Evolutionary conservation across 176 grass and related monocot genomes (phyloP).

Genomic region (Triticum dicoccoides): DNA sequence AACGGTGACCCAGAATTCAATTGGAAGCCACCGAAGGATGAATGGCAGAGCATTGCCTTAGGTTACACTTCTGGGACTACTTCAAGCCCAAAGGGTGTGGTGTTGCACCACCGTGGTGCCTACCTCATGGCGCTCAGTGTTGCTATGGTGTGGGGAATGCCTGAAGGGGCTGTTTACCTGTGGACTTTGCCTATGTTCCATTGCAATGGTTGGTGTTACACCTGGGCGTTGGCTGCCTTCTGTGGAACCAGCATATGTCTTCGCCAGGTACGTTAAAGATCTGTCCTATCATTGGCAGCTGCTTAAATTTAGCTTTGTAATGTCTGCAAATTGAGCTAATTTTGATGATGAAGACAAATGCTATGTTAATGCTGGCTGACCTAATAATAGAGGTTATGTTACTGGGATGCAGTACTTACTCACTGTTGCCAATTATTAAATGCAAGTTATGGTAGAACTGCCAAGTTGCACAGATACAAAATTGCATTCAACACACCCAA

Average conservation of each 20-base stretch:
- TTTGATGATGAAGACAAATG: not conserved
- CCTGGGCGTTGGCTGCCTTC: constrained; percentile 83
- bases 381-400: not conserved
- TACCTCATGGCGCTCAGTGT: constrained; percentile 86
- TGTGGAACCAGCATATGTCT: constrained; percentile 95
- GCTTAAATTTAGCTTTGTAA: not conserved
- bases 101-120: constrained; percentile 81
- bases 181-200: constrained; percentile 99
- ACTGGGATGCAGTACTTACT: not conserved
- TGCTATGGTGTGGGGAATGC: constrained; percentile 71
- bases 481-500: not conserved
- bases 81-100: constrained; percentile 85
- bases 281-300: not conserved
- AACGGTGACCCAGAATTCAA: constrained; percentile 62
- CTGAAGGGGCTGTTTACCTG: constrained; percentile 68
- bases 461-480: not conserved
- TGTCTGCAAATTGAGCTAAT: not conserved
- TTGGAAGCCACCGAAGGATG: constrained; percentile 81
- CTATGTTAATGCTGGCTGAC: not conserved
- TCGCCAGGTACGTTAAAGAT: constrained; percentile 57
- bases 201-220: constrained; percentile 93
- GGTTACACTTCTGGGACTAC: constrained; percentile 94
- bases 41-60: constrained; percentile 91
- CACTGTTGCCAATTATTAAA: not conserved
- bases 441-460: not conserved